Base-by-base conservation (phyloP, 306 rosid genomes). In the Sindora glabra region DNA sequence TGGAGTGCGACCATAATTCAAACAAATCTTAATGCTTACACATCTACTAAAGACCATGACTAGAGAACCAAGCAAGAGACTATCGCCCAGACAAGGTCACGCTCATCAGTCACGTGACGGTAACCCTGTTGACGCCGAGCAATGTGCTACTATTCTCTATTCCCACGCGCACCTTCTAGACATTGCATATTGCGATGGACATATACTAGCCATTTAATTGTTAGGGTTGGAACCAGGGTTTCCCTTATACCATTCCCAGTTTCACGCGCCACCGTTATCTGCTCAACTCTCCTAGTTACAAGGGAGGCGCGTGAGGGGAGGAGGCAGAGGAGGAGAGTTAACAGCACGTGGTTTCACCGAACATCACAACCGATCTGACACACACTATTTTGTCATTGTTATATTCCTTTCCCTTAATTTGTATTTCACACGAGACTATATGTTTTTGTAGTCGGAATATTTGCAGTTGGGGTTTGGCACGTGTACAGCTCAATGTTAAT, bases 31-130 rank as follows among this genome's bases (percentile, higher is more conserved):
- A 1, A 62, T 42, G 57, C 23, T 40, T 55, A 39, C 36, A 27
- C 34, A 18, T 33, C 62, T 36, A 72, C 50, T 67, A 5, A 17
- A 33, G 56, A 59, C 25, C 71, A 71, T 59, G 48, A 65, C 62
- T 78, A 78, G 68, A 59, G 64, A 65, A 74, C 73, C 73, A 71
- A 80, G 48, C 26, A 19, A 49, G 67, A 67, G 53, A 56, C 65
- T 62, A 51, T 53, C 14, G 67, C 75, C 69, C 44, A 68, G 78
- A 81, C 83, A 79, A 71, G 70, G 79, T 74, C 79, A 81, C 78
- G 79, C 77, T 71, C 80, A 73, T 48, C 46, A 57, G 74, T 85
- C 97, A 85, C 96, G 97, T 91, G 97, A 83, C 56, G 15, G 33
- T 49, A 59, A 21, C 79, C 83, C 63, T 69, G 79, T 82, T 81